Base-by-base conservation (phyloP, 1,139 yeast genomes). In the Diutina neorugosa region DNA sequence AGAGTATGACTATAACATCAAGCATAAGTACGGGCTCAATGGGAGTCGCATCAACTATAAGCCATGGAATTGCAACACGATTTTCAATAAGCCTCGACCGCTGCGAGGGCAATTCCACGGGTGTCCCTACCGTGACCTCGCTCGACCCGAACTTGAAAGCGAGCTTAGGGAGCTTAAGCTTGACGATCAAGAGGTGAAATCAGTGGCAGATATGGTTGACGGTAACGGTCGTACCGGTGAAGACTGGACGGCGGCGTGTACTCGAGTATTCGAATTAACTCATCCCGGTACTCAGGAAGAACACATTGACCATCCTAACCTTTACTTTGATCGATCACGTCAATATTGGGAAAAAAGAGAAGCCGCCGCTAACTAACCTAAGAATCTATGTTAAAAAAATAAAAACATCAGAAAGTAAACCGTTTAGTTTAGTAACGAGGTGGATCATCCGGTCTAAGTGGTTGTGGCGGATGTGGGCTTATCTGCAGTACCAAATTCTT, bases 1-100 rank as follows among this genome's bases (percentile, higher is more conserved):
- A 66, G 96, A 91, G 62, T 91, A 93, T 70, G 75, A 80, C 55
- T 93, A 93, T 72, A 88, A 87, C 62, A 78, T 93, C 60, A 78
- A 96, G 56, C 98, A 94, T 67, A 78, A 77, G 58, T 93, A 93
- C 65, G 98, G 98, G 53, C 73, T 89, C 55, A 97, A 89, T 66
- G 99, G 98, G 60, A 85, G 86, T 14, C 72, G 96, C 57, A 85
- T 81, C 61, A 86, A 89, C 61, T 90, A 89, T 69, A 80, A 80
- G 60, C 96, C 98, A 0, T 80, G 86, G 84, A 86, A 84, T 62
- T 93, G 97, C 71, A 79, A 81, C 31, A 82, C 85, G 0, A 87
- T 94, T 47, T 69, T 87, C 55, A 76, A 81, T 40, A 82, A 84
- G 59, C 89, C 93, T 7, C 75, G 82, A 55, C 95, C 96, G 0